Evolutionary conservation across 768 basidiomycete species (phyloP).

Genomic region (Pleurotus sapidus): DNA sequence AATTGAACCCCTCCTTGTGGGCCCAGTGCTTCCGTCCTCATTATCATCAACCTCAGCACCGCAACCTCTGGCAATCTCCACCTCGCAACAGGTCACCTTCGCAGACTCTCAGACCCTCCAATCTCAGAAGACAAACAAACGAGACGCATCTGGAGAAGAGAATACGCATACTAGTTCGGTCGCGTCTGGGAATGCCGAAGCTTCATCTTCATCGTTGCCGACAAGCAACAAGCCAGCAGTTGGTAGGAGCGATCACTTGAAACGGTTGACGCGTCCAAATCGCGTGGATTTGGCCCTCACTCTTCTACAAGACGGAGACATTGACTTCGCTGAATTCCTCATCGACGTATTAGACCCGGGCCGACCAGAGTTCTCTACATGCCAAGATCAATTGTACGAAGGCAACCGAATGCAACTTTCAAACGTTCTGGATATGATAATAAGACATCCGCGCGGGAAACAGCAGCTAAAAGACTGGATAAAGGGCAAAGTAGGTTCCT

Average conservation of each 20-base stretch:
- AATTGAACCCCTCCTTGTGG: background rate
- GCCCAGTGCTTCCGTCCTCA: background rate
- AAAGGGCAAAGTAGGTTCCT: background rate
- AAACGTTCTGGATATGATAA: background rate
- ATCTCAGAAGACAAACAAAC: too few species aligned
- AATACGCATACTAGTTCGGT: background rate
- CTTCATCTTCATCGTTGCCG: too few species aligned
- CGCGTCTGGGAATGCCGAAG: background rate
- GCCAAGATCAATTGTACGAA: slow-evolving; percentile 1
- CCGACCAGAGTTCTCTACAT: background rate
- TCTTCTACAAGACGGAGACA: slow-evolving; percentile 3
- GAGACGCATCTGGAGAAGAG: background rate
- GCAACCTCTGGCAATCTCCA: background rate
- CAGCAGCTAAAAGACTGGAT: background rate
- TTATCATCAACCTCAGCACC: background rate
- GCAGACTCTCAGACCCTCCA: too few species aligned
- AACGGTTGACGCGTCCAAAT: background rate
- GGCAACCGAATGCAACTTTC: background rate
- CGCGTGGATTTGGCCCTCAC: slow-evolving; percentile 5
- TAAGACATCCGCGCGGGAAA: background rate
- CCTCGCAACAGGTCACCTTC: background rate
- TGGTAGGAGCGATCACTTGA: background rate
- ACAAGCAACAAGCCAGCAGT: background rate
- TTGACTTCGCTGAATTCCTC: background rate
- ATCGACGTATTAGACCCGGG: background rate